These are phyloP conservation scores for Cercophora samala DNA, from an alignment of 495 filamentous ascomycete species.

Conservation along the genomic window DNA sequence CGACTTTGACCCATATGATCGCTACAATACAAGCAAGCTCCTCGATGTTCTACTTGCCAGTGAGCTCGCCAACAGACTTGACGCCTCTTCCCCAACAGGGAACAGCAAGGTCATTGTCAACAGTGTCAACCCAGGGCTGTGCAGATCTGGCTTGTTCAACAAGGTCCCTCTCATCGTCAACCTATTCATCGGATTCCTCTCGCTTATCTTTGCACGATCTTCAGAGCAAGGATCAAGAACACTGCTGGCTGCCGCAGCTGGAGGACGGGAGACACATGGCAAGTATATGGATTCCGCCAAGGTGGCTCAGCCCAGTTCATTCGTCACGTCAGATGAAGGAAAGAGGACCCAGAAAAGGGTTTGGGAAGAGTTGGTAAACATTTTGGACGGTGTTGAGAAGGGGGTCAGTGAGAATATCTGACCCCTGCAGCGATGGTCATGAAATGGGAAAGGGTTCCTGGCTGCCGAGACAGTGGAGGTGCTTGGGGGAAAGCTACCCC, in stretches of 20 bases:
- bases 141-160: slow-evolving; percentile 43
- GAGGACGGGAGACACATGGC: slow-evolving; percentile 46
- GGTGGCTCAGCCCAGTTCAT: slow-evolving; percentile 20
- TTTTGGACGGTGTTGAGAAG: slow-evolving; percentile 33
- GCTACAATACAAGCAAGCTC: slow-evolving; percentile 53
- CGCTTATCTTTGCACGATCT: slow-evolving; percentile 37
- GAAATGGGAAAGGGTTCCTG: too few species aligned
- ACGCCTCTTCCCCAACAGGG: background rate
- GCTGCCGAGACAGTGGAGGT: background rate
- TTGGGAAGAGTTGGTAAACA: slow-evolving; percentile 31
- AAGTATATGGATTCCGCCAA: slow-evolving; percentile 40
- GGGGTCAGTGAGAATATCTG: slow-evolving; percentile 29
- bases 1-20: slow-evolving; percentile 16
- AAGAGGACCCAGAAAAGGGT: slow-evolving; percentile 27
- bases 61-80: slow-evolving; percentile 40
- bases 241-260: slow-evolving; percentile 38
- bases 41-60: slow-evolving; percentile 48
- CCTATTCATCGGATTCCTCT: slow-evolving; percentile 25
- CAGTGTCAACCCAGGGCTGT: slow-evolving; percentile 52
- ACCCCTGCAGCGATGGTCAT: background rate
- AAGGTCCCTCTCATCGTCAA: slow-evolving; percentile 26
- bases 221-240: slow-evolving; percentile 50
- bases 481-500: slow-evolving; percentile 12
- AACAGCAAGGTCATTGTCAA: slow-evolving; percentile 47
- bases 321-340: slow-evolving; percentile 30